These are phyloP conservation scores for Umbelopsis sp. DNA, from an alignment of 371 early-diverging fungal genomes.

Conservation along the genomic window DNA sequence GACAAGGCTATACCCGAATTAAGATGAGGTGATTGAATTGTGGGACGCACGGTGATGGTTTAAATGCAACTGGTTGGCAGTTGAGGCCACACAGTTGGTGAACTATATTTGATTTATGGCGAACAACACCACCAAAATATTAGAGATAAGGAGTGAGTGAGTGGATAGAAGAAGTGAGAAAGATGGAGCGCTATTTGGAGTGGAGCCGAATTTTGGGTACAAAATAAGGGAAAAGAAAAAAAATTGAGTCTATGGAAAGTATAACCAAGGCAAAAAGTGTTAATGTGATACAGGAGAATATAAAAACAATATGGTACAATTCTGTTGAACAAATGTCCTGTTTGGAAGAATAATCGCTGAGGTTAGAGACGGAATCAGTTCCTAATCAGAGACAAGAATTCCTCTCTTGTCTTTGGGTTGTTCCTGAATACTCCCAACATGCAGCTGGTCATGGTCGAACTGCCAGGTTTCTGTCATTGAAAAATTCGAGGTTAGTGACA, in stretches of 20 bases:
- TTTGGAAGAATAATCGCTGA: background rate
- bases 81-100: constrained; percentile 7
- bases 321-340: constrained; percentile 18
- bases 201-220: background rate
- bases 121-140: background rate
- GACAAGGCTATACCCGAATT: constrained; percentile 13
- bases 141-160: background rate
- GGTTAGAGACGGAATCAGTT: constrained; percentile 25
- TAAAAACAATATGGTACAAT: constrained; percentile 12
- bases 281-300: constrained; percentile 8
- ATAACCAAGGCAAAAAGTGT: too few species aligned
- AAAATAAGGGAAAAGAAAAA: background rate
- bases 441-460: constrained; percentile 90
- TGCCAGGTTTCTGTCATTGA: constrained; percentile 86
- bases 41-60: background rate
- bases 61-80: constrained; percentile 5
- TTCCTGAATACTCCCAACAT: constrained; percentile 95
- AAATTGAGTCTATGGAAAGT: background rate
- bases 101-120: constrained; percentile 1
- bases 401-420: constrained; percentile 93
- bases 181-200: background rate
- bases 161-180: background rate
- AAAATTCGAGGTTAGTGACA: constrained; percentile 2
- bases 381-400: constrained; percentile 85
- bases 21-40: background rate